A percentile compares a stretch with the other conserved stretches of the same genome.
phyloP scores from a whole-genome alignment of 495 filamentous ascomycete genomes.

The Aspergillus nanangensis region DNA sequence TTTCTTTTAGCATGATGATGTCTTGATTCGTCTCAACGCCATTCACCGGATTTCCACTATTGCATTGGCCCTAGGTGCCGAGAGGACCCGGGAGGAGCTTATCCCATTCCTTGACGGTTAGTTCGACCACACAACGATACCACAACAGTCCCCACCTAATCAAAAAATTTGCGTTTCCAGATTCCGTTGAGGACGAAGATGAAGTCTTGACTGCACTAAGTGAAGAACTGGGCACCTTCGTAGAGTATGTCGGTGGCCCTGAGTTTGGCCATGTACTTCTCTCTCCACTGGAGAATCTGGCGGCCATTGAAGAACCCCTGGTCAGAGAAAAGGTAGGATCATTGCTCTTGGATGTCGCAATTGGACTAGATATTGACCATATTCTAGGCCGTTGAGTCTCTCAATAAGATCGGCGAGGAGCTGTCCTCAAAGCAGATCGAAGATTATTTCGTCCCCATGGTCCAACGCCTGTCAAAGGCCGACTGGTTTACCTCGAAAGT shows the following conservation, averaged over 20 bases:
- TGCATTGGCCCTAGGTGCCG: slow-evolving; percentile 88
- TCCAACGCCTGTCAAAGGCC: slow-evolving; percentile 92
- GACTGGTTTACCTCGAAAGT: slow-evolving; percentile 99
- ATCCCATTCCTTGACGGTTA: slow-evolving; percentile 97
- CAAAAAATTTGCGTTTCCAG: slow-evolving; percentile 47
- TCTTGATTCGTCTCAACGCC: slow-evolving; percentile 93
- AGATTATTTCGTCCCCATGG: slow-evolving; percentile 92
- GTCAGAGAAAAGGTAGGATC: slow-evolving; percentile 84
- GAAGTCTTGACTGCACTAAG: slow-evolving; percentile 96
- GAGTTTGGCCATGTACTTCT: slow-evolving; percentile 93
- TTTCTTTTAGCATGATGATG: slow-evolving; percentile 82
- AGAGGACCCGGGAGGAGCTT: slow-evolving; percentile 94
- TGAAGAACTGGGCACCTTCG: slow-evolving; percentile 91
- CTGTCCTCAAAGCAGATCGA: slow-evolving; percentile 89
- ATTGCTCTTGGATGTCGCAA: not conserved
- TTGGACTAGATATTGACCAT: slow-evolving; percentile 17
- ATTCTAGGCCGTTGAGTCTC: slow-evolving; percentile 86
- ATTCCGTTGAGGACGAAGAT: slow-evolving; percentile 98
- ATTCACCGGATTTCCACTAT: slow-evolving; percentile 98
- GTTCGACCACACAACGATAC: slow-evolving; percentile 25
- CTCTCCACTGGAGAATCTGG: slow-evolving; percentile 94
- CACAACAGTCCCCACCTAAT: slow-evolving; percentile 2
- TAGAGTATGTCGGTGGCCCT: slow-evolving; percentile 95
- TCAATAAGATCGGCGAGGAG: slow-evolving; percentile 96
- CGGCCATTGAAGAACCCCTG: slow-evolving; percentile 95